Percentiles rank a stretch among this genome's conserved stretches.
Evolutionary conservation across 441 rosid species (phyloP).

Genomic region (Capsella rubella): DNA sequence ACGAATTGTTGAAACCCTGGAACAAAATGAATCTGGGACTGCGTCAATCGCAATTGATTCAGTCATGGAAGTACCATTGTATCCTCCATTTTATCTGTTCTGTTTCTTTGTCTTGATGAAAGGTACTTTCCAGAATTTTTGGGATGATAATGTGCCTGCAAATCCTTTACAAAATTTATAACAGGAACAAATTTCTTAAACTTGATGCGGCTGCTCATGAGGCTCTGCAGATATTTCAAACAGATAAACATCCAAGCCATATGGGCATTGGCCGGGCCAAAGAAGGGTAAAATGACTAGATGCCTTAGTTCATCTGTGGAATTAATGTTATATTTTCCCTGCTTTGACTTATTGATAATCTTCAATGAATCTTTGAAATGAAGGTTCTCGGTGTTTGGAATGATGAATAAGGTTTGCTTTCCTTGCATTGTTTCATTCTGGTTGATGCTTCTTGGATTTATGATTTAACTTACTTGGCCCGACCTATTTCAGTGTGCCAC

Average conservation of each 20-base stretch:
- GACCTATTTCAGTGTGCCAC: conserved; percentile 82
- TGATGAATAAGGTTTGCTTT: conserved; percentile 92
- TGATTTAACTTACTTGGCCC: conserved; percentile 48
- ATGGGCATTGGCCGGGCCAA: conserved; percentile 99
- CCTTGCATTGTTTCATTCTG: conserved; percentile 37
- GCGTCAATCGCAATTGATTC: conserved; percentile 85
- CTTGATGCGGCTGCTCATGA: conserved; percentile 94
- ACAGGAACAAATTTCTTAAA: conserved; percentile 87
- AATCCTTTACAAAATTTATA: conserved; percentile 51
- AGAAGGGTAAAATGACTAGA: conserved; percentile 80
- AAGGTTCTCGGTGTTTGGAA: conserved; percentile 98
- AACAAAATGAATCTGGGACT: conserved; percentile 77
- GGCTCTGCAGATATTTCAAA: conserved; percentile 93
- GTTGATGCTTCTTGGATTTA: conserved; percentile 37
- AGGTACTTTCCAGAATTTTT: conserved; percentile 24
- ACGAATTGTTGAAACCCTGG: conserved; percentile 83
- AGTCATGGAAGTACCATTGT: conserved; percentile 80
- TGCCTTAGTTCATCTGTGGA: conserved; percentile 16
- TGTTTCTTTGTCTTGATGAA: conserved; percentile 27
- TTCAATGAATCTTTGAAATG: conserved; percentile 46
- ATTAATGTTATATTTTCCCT: conserved; percentile 16
- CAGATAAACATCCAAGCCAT: conserved; percentile 98
- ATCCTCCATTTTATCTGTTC: conserved; percentile 50
- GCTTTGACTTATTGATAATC: conserved; percentile 39
- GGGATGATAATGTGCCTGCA: conserved; percentile 37